Evolutionary conservation across 1,284 basidiomycete species (phyloP), one percentile per base, ranked within the genome.

Genomic region (Polyporus tsugae): DNA sequence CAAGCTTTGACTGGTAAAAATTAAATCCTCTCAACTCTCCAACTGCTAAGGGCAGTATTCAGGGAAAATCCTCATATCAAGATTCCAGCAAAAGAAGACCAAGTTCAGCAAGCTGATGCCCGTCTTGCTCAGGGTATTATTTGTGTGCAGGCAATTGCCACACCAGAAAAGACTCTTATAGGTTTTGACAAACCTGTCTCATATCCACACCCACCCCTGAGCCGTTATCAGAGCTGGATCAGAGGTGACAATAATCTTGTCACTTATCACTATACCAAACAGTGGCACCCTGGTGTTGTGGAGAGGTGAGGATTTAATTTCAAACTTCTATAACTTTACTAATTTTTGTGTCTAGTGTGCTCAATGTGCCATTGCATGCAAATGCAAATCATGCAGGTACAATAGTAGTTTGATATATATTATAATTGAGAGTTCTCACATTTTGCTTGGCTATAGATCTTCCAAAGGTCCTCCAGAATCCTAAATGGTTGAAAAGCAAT

Each of bases 1-100:
- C 87, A 42, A 79, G 76, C 0, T 92, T 89, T 78, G 88, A 92
- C 61, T 92, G 90, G 90, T 89, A 68, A 65, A 76, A 15, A 38
- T 9, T 25, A 25, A 13, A 25, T 19, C 29, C 29, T 29, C 29
- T 15, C 33, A 19, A 29, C 39, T 49, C 17, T 25, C 9, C 39
- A 29, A 42, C 39, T 22, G 46, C 13, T 67, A 22, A 46, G 52
- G 0, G 25, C n/a, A 25, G 15, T 29, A 38, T 35, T 35, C 63
- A 90, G 88, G 89, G 76, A 78, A 19, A 86, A 87, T 71, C 89
- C 90, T 0, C 83, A 89, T 62, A 15, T 67, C 0, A 74, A 79
- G 7, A 76, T 84, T 44, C 71, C 78, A 6, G 72, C 70, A 38
- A 83, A 80, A 11, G 17, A 70, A 0, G 66, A 73, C 44, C 80